Evolutionary conservation across 768 basidiomycete genomes (phyloP).

Genomic region (Auricularia sp.): DNA sequence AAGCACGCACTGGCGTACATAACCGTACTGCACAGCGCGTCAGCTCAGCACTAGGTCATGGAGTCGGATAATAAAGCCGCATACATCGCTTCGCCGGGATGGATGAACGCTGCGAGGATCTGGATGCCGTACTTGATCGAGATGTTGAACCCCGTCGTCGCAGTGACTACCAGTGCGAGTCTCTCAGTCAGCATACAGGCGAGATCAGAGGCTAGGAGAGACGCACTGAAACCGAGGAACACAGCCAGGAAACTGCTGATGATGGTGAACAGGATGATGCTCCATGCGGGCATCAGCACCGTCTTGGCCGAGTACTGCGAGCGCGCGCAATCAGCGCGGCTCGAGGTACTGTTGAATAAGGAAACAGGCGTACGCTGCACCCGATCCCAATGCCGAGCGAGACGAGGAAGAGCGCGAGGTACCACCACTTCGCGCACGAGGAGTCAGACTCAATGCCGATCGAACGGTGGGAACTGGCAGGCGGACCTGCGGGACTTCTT

Average conservation of each 20-base stretch:
- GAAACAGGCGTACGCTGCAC: conserved; percentile 19
- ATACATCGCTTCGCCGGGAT: conserved; percentile 44
- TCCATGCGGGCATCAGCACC: conserved; percentile 46
- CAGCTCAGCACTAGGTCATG: too few relatives aligned
- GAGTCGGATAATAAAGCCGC: too few relatives aligned
- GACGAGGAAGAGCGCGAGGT: conserved; percentile 32
- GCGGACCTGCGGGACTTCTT: conserved; percentile 35
- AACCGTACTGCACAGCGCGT: background rate
- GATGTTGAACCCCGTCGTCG: conserved; percentile 29
- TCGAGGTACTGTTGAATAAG: conserved; percentile 11
- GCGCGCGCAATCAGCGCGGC: background rate
- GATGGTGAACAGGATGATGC: conserved; percentile 37
- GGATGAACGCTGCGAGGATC: conserved; percentile 40
- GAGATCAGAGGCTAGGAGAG: too few relatives aligned
- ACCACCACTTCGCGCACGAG: conserved; percentile 28
- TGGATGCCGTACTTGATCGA: conserved; percentile 41
- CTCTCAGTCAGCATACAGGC: too few relatives aligned
- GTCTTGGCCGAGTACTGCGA: background rate
- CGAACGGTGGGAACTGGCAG: background rate
- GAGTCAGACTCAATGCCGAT: background rate
- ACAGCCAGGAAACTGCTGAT: conserved; percentile 20
- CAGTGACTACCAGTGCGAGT: too few relatives aligned
- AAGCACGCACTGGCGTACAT: background rate
- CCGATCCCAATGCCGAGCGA: conserved; percentile 42
- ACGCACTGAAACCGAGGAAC: conserved; percentile 32